Evolutionary conservation across 306 rosid genomes (phyloP).

Genomic region (Sindora glabra): DNA sequence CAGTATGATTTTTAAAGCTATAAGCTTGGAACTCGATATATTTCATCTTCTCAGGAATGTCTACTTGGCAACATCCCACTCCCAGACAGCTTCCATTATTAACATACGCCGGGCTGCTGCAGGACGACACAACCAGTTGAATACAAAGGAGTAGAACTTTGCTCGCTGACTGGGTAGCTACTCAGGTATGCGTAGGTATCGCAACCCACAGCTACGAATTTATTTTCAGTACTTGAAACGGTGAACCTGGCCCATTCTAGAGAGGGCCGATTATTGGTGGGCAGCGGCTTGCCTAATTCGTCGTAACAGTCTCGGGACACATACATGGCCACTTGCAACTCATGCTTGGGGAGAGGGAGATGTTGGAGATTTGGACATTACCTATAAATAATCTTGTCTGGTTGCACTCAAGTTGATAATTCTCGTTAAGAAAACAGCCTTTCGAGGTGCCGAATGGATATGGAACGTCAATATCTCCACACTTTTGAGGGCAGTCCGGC

Average conservation of each 20-base stretch:
- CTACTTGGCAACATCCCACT: conserved; percentile 11
- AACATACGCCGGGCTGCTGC: not conserved
- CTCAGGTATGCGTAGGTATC: conserved; percentile 1
- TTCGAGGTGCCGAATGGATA: not conserved
- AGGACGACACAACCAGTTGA: conserved; percentile 14
- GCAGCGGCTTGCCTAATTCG: too few relatives aligned
- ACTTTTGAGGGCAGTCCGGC: too few relatives aligned
- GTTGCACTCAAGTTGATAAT: not conserved
- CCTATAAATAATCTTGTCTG: not conserved
- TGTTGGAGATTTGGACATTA: not conserved
- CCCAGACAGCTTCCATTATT: conserved; percentile 8
- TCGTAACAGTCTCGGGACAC: not conserved
- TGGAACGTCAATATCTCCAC: not conserved
- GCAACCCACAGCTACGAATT: conserved; percentile 14
- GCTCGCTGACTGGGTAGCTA: too few relatives aligned
- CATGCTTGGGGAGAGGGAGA: not conserved
- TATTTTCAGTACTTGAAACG: not conserved
- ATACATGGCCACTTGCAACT: not conserved
- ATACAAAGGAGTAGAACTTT: not conserved
- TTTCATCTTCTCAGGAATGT: not conserved
- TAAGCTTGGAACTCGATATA: not conserved
- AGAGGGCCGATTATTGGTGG: too few relatives aligned
- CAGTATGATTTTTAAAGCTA: not conserved
- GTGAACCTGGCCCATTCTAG: too few relatives aligned
- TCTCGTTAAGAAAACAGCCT: not conserved